These are phyloP conservation scores for Onygena corvina DNA, from an alignment of 2,329 filamentous ascomycete species.

Conservation along the genomic window DNA sequence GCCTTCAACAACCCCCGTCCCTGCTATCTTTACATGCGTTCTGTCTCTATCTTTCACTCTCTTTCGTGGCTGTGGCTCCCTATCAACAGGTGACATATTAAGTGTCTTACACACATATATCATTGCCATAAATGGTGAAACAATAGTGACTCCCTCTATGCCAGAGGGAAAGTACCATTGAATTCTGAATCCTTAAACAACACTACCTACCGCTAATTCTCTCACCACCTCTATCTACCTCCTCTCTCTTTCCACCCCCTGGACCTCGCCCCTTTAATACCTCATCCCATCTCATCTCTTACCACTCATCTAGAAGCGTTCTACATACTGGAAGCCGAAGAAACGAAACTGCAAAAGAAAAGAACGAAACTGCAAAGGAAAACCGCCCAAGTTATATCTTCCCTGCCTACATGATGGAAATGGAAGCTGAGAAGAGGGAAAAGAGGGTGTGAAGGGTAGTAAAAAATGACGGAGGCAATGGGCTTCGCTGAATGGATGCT, in stretches of 20 bases:
- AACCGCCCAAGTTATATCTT: too few relatives aligned
- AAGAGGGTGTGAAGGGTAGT: too few relatives aligned
- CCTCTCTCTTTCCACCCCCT: neutral
- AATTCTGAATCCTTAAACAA: neutral
- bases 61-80: neutral
- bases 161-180: conserved; percentile 3
- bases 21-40: neutral
- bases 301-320: too few relatives aligned
- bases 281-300: too few relatives aligned
- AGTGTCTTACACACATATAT: neutral
- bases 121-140: neutral
- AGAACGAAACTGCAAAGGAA: too few relatives aligned
- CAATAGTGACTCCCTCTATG: conserved; percentile 4
- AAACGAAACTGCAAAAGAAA: too few relatives aligned
- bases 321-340: too few relatives aligned
- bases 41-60: neutral
- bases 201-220: neutral
- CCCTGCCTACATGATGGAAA: too few relatives aligned
- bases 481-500: too few relatives aligned
- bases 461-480: too few relatives aligned
- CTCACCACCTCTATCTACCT: neutral
- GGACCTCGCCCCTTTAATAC: too few relatives aligned
- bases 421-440: too few relatives aligned
- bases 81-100: neutral
- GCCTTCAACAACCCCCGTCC: neutral